A percentile compares a stretch with the other conserved stretches of the same genome.
Evolutionary conservation across 345 rosid species (phyloP).

Genomic region (Isatis tinctoria): DNA sequence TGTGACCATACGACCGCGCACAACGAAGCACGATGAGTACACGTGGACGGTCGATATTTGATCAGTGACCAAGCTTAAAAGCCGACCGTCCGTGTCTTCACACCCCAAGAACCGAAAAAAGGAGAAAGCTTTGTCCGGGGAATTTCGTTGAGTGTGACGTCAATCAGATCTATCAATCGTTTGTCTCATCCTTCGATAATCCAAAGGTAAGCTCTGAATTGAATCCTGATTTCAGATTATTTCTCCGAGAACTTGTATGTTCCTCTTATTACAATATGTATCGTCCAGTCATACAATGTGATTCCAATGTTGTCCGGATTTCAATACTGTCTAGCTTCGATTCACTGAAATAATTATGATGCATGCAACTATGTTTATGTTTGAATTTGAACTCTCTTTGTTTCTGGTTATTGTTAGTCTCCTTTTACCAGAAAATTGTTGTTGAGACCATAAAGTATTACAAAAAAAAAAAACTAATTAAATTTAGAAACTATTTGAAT

Average conservation of each 20-base stretch:
- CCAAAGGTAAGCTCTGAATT: slow-evolving; percentile 4
- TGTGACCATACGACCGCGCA: slow-evolving; percentile 6
- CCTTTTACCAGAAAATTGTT: neutral
- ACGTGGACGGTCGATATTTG: neutral
- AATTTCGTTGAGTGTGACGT: slow-evolving; percentile 2
- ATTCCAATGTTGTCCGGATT: neutral
- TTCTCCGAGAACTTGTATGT: neutral
- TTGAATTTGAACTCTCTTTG: neutral
- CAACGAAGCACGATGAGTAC: slow-evolving; percentile 26
- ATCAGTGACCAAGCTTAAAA: neutral
- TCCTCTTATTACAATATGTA: neutral
- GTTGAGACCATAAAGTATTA: neutral
- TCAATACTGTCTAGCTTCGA: neutral
- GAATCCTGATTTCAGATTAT: neutral
- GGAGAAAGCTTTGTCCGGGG: neutral
- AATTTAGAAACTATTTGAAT: neutral
- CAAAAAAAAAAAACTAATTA: neutral
- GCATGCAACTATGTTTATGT: neutral
- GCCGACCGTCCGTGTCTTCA: slow-evolving; percentile 15
- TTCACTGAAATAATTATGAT: neutral
- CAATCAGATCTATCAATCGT: slow-evolving; percentile 2
- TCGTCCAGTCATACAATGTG: neutral
- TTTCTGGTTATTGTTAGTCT: neutral
- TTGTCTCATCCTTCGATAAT: slow-evolving; percentile 8
- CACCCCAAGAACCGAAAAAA: neutral